Evolutionary conservation across 2,329 filamentous ascomycete species (phyloP).

Genomic region (Microsporum audouinii): DNA sequence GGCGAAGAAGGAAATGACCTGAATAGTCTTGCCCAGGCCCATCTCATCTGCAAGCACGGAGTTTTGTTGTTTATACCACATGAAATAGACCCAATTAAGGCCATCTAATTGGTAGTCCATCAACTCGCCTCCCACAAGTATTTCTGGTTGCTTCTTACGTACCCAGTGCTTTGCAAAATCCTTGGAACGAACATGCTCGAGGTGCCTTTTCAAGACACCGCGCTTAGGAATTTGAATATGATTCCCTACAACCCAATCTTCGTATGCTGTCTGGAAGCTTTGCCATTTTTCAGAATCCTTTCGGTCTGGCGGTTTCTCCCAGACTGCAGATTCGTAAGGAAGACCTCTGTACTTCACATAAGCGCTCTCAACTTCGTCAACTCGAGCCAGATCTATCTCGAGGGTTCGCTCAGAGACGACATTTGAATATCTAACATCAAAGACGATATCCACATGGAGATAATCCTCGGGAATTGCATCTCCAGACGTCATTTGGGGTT

Average conservation of each 20-base stretch:
- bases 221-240: constrained; percentile 54
- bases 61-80: constrained; percentile 71
- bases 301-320: constrained; percentile 65
- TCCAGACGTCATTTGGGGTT: constrained; percentile 57
- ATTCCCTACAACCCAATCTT: constrained; percentile 70
- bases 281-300: constrained; percentile 56
- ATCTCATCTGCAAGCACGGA: constrained; percentile 94
- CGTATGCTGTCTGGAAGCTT: constrained; percentile 72
- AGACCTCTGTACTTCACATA: constrained; percentile 89
- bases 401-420: constrained; percentile 47
- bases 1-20: constrained; percentile 72
- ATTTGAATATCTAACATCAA: constrained; percentile 61
- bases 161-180: constrained; percentile 57
- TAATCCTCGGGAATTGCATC: constrained; percentile 84
- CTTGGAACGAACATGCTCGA: constrained; percentile 54
- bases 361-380: constrained; percentile 60
- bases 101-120: constrained; percentile 94
- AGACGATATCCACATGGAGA: constrained; percentile 75
- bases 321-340: constrained; percentile 79
- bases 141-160: constrained; percentile 59
- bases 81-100: constrained; percentile 88
- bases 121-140: constrained; percentile 63
- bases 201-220: constrained; percentile 50
- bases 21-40: constrained; percentile 95
- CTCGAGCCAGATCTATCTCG: constrained; percentile 58